Evolutionary conservation across 371 early-diverging fungal genomes (phyloP), one percentile per base, ranked within the genome.

Genomic region (Smittium mucronatum): DNA sequence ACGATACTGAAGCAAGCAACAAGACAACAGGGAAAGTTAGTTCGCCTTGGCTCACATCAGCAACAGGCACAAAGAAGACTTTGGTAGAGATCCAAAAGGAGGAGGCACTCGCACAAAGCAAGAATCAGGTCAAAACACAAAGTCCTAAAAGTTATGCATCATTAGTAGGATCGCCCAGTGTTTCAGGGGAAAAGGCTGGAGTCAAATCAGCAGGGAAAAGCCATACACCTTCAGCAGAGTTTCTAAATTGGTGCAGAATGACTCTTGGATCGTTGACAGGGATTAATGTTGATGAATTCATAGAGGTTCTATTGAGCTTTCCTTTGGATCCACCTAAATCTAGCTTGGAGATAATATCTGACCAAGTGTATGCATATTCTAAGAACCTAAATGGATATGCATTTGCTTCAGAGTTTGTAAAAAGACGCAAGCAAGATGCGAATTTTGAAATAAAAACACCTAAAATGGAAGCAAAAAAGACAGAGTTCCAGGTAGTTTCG

Each of bases 341-440:
- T 33, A 83, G 84, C 1, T 73, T 85, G 5, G 92, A 90, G 70
- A 90, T 92, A 58, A 89, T 92, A 59, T 84, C 88, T 58, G 92
- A 92, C 71, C 86, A 87, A 65, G 81, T 90, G 63, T 89, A 90
- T 75, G 88, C 89, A 36, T 83, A 87, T 71, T 88, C 90, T 0
- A 75, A 83, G 36, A 80, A 83, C n/a, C 81, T 89, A 71, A 88
- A 90, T 71, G 88, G 90, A 34, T 86, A 87, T 34, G 85, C 87
- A 28, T 92, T 92, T 77, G 87, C 90, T 26, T 83, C 87, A 25
- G 92, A 90, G 74, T 92, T 89, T 72, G 85, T 89, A 75, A 86
- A 85, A 71, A 84, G 88, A 35, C 85, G 90, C 73, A 87, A 86
- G 74, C 87, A 85, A 1, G 92, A 92, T 78, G 85, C 86, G 58